Evolutionary conservation across 352 stramenopile species (phyloP), one percentile per base, ranked within the genome.

Genomic region (Globisporangium okanoganense): DNA sequence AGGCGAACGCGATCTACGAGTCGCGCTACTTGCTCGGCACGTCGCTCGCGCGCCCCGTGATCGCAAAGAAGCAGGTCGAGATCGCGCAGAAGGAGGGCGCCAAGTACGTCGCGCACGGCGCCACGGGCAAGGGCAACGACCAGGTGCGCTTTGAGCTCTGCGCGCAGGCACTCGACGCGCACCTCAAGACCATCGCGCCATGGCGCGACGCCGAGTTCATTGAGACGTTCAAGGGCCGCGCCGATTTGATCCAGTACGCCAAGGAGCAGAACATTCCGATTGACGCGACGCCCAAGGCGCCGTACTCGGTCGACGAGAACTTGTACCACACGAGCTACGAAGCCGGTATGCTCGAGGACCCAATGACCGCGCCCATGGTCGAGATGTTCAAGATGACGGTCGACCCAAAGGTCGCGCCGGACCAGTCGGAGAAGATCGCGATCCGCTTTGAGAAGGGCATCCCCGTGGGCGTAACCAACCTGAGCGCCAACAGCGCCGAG

Each of bases 121-220:
- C 97, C 58, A 99, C 97, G 27, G 97, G 97, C 65, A 99, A 99
- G 87, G 97, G 97, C 57, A 99, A 99, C 77, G 97, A 99, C 81
- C 97, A 99, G 78, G 92, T 98, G 29, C 95, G 97, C 55, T 99
- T 99, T 67, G 97, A 99, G 88, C 96, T 99, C 72, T 99, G 96
- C 77, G 94, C 94, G 18, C 96, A 99, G 75, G 96, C 96, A 4
- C 77, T 99, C 24, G 94, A 98, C 71, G 92, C 97, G 18, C 91
- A 79, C 35, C 96, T 99, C 66, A 91, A 97, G 68, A 98, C 89
- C 45, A 98, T 99, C 59, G 96, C 97, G 24, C 95, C 97, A 33
- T 99, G 97, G 97, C 81, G 97, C 44, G 97, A 99, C 69, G 78
- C 96, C 16, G 96, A 98, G 83, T 99, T 99, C 82, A 98, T 99